Conservation (phyloP, 208 protist genomes). For the Acanthamoeba culbertsoni region DNA sequence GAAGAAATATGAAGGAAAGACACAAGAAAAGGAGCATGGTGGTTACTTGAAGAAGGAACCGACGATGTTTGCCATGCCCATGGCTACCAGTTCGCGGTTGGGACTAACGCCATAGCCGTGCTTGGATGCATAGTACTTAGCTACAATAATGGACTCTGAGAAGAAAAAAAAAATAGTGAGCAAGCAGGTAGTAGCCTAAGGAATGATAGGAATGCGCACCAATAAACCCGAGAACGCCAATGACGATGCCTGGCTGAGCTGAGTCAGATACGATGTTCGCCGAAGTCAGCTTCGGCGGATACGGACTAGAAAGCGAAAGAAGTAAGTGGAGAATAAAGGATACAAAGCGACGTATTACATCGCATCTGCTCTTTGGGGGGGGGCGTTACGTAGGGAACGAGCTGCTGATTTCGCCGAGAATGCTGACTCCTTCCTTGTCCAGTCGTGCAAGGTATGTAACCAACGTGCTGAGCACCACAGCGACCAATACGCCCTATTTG, state of each 20-base stretch:
- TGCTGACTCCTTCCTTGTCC: constrained; percentile 26
- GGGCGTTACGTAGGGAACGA: not conserved
- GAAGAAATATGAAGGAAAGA: no score
- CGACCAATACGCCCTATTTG: not conserved
- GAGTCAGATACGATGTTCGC: no score
- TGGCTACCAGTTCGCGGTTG: constrained; percentile 64
- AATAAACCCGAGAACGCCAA: constrained; percentile 45
- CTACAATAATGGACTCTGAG: constrained; percentile 26
- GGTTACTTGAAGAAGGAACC: constrained; percentile 72
- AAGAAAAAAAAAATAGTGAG: no score
- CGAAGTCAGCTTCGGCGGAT: not conserved
- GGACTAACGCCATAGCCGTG: not conserved
- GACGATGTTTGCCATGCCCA: constrained; percentile 68
- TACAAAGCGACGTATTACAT: not conserved
- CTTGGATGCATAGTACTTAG: constrained; percentile 41
- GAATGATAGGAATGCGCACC: not conserved
- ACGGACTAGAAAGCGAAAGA: not conserved
- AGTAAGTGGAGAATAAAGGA: not conserved
- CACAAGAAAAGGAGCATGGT: no score
- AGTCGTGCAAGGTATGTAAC: not conserved
- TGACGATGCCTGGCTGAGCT: not conserved
- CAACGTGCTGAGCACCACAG: not conserved
- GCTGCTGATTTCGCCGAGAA: constrained; percentile 32
- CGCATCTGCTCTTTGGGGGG: not conserved
- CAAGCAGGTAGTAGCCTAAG: not conserved